Evolutionary conservation across 345 rosid species (phyloP), one percentile per base, ranked within the genome.

Genomic region (Trapa incisa): DNA sequence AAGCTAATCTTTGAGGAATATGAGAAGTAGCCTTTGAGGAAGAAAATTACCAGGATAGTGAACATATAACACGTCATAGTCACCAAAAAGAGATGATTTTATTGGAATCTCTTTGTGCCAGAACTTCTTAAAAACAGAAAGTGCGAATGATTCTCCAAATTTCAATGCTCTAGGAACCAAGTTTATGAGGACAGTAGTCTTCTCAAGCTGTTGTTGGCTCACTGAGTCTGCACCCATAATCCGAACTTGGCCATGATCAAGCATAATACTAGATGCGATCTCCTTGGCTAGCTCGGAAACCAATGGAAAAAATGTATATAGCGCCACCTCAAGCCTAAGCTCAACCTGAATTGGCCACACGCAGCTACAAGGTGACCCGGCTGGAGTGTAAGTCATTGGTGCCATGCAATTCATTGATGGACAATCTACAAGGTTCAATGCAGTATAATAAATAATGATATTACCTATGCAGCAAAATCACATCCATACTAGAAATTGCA

Each of bases 311-410:
- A 87, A 81, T 15, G 83, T 77, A 74, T 85, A 74, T 66, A 85
- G 78, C 0, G 87, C 72, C 15, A 85, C 73, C 37, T 72, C 79
- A 16, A 87, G 84, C 11, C 47, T 71, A 61, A 87, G 84, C 80
- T 87, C 80, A 63, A 87, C 87, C 79, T 84, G 90, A 70, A 87
- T 81, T 33, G 94, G 94, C 83, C 76, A 74, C 61, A 87, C 87
- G 54, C 90, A 87, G 17, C 79, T 77, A 48, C 94, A 87, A 29
- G 81, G 84, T 56, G 79, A 71, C 36, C 90, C 88, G 3, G 86
- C 78, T 62, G 90, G 80, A 6, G 84, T 76, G 68, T 85, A 82
- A 43, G 94, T 87, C 65, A 85, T 68, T 0, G 90, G 90, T 22
- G 78, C 88, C 3, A 80, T 67, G 76, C 94, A 87, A 9, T 79